Percentiles rank a stretch among this genome's conserved stretches.
phyloP scores from a whole-genome alignment of 805 yeast species.

The Wickerhamomyces rabaulensis region DNA sequence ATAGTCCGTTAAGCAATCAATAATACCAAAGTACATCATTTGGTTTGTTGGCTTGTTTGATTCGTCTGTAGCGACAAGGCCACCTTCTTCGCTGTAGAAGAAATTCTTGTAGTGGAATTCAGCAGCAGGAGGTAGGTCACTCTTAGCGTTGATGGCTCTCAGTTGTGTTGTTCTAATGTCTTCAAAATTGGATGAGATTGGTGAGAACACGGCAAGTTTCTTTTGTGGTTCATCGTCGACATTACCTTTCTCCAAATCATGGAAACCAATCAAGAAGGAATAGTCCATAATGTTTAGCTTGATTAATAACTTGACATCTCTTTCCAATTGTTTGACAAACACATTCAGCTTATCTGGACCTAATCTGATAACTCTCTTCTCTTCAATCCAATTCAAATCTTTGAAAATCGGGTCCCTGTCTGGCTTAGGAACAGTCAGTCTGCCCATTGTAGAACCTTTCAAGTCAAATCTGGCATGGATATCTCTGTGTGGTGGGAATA shows the following conservation, averaged over 20 bases:
- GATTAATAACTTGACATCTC: slow-evolving; percentile 70
- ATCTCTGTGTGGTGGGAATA: slow-evolving; percentile 90
- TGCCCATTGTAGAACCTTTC: slow-evolving; percentile 89
- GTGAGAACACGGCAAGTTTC: slow-evolving; percentile 32
- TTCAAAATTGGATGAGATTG: slow-evolving; percentile 20
- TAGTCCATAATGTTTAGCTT: slow-evolving; percentile 91
- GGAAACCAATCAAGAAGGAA: slow-evolving; percentile 83
- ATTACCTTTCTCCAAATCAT: slow-evolving; percentile 61
- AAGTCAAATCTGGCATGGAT: slow-evolving; percentile 83
- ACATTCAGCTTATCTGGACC: slow-evolving; percentile 64
- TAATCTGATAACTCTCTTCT: slow-evolving; percentile 56
- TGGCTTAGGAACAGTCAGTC: slow-evolving; percentile 42
- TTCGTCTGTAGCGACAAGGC: slow-evolving; percentile 63
- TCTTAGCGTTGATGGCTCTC: slow-evolving; percentile 33
- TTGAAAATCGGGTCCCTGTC: slow-evolving; percentile 54
- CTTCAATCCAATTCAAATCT: slow-evolving; percentile 84
- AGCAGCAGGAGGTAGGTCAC: slow-evolving; percentile 35
- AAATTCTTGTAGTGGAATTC: slow-evolving; percentile 44
- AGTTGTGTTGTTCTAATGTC: slow-evolving; percentile 42
- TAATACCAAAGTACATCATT: slow-evolving; percentile 87
- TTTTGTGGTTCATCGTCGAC: slow-evolving; percentile 25
- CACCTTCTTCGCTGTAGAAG: slow-evolving; percentile 81
- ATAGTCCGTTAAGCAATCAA: slow-evolving; percentile 86
- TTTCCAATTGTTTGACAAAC: slow-evolving; percentile 64
- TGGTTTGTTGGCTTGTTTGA: slow-evolving; percentile 54